A percentile compares a stretch with the other conserved stretches of the same genome.
Evolutionary conservation across 164 flowering plant genomes (phyloP).

Genomic region (Piper betle): DNA sequence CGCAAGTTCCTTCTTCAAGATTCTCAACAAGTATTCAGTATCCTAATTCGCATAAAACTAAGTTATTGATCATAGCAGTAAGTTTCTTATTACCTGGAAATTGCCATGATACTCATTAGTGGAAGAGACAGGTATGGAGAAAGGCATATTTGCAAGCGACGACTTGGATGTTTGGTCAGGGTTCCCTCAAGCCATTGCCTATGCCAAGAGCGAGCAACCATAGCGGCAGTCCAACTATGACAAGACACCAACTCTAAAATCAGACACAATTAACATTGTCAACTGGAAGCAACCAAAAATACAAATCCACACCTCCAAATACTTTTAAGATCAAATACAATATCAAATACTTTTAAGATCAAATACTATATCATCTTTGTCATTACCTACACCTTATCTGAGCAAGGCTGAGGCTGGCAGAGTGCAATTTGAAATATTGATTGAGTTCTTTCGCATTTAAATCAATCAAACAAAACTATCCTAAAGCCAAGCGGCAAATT

Average conservation of each 20-base stretch:
- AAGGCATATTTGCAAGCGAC: constrained; percentile 24
- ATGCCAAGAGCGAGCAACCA: constrained; percentile 93
- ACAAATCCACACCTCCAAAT: not conserved
- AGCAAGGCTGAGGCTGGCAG: too few species aligned
- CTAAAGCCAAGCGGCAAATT: too few species aligned
- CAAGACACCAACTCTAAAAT: not conserved
- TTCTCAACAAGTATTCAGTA: not conserved
- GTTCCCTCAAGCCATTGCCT: constrained; percentile 61
- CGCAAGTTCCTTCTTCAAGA: not conserved
- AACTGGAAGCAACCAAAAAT: not conserved
- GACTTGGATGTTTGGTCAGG: constrained; percentile 33
- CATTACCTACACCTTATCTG: too few species aligned
- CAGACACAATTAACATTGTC: not conserved
- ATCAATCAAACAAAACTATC: too few species aligned
- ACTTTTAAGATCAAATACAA: too few species aligned
- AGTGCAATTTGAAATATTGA: too few species aligned
- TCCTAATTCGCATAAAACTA: not conserved
- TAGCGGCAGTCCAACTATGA: constrained; percentile 74
- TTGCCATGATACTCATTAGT: constrained; percentile 68
- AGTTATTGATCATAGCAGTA: not conserved
- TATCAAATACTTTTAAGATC: too few species aligned
- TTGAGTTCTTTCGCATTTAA: too few species aligned
- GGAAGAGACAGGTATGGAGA: constrained; percentile 78
- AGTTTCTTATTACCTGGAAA: constrained; percentile 50
- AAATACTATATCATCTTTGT: too few species aligned